These are phyloP conservation scores for Yamadazyma mexicana DNA, from an alignment of 1,139 yeast genomes.

Conservation along the genomic window DNA sequence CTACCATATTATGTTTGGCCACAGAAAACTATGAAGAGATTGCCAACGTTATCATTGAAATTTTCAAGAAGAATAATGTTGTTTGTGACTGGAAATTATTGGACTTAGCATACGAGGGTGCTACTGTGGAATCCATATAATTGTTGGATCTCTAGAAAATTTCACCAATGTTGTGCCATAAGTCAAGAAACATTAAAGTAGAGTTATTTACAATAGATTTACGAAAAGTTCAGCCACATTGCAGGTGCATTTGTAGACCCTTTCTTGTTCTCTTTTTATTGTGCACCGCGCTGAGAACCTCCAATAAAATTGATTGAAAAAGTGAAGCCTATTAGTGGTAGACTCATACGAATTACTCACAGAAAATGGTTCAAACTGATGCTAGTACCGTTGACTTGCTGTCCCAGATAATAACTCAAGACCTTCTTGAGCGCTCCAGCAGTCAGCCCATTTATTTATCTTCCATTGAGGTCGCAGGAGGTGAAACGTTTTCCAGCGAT, in stretches of 20 bases:
- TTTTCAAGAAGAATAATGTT: conserved; percentile 68
- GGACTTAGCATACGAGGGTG: conserved; percentile 88
- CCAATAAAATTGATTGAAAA: conserved; percentile 5
- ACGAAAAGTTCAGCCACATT: too few species aligned
- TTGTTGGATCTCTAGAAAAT: neutral
- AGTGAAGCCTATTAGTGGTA: neutral
- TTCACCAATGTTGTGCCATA: too few species aligned
- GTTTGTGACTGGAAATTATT: conserved; percentile 79
- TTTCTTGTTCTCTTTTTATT: neutral
- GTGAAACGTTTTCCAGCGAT: conserved; percentile 45
- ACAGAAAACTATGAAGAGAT: conserved; percentile 84
- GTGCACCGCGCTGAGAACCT: conserved; percentile 3
- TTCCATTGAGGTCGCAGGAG: conserved; percentile 49
- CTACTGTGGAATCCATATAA: conserved; percentile 33
- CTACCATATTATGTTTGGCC: conserved; percentile 92
- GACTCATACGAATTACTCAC: neutral
- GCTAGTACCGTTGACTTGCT: conserved; percentile 20
- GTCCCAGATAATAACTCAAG: conserved; percentile 32
- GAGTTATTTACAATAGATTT: neutral
- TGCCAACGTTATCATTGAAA: conserved; percentile 68
- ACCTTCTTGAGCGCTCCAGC: conserved; percentile 30
- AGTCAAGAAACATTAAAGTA: too few species aligned
- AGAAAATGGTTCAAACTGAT: conserved; percentile 12
- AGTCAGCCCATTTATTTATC: conserved; percentile 47
- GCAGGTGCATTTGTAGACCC: neutral